phyloP scores from a whole-genome alignment of 768 basidiomycete species.

The Pilatotrama ljubarskyi region DNA sequence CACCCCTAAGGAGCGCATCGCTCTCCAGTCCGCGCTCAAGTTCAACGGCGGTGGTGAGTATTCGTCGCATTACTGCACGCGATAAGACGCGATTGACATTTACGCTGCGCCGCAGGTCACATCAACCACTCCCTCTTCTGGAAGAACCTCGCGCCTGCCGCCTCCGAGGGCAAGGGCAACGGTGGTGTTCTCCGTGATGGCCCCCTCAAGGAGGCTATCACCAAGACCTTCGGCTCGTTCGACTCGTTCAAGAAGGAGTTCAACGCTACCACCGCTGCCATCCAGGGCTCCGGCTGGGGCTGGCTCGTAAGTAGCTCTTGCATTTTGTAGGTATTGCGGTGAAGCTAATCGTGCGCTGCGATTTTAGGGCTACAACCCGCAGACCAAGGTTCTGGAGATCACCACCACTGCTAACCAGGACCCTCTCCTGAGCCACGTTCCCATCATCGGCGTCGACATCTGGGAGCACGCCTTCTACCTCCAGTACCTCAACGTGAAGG shows the following conservation, averaged over 20 bases:
- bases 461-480: conserved; percentile 98
- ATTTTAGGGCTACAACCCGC: conserved; percentile 65
- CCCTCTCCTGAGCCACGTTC: conserved; percentile 72
- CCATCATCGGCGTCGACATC: conserved; percentile 90
- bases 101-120: conserved; percentile 54
- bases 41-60: conserved; percentile 92
- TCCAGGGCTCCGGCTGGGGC: conserved; percentile 96
- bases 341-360: too few relatives aligned
- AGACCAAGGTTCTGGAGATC: conserved; percentile 75
- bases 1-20: conserved; percentile 74
- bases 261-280: conserved; percentile 79
- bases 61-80: not conserved
- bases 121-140: conserved; percentile 98
- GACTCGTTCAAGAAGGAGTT: conserved; percentile 78
- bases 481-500: conserved; percentile 95
- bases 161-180: conserved; percentile 43
- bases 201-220: conserved; percentile 71
- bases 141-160: conserved; percentile 89
- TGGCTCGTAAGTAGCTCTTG: conserved; percentile 73
- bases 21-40: conserved; percentile 88
- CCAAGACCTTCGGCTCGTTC: conserved; percentile 67
- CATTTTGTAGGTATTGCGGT: too few relatives aligned
- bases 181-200: conserved; percentile 69
- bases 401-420: conserved; percentile 96
- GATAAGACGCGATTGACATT: not conserved